Evolutionary conservation across 495 filamentous ascomycete genomes (phyloP).

Genomic region (Bathelium albidoporum): DNA sequence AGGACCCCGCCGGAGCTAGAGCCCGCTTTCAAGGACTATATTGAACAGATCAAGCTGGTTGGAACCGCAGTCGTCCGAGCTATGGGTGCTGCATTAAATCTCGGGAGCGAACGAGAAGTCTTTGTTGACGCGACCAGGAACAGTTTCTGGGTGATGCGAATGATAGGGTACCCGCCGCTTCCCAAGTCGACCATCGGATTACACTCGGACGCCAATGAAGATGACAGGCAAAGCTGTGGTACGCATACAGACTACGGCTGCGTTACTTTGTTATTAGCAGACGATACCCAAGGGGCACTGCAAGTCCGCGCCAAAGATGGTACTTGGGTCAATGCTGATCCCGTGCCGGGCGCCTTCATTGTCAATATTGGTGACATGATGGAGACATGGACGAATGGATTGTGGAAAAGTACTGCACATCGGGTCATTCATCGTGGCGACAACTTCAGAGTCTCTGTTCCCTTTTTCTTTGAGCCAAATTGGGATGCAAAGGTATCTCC

Average conservation of each 20-base stretch:
- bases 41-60: conserved; percentile 14
- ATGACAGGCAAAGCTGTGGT: conserved; percentile 22
- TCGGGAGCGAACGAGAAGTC: conserved; percentile 19
- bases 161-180: conserved; percentile 20
- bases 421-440: conserved; percentile 32
- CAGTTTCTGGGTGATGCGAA: conserved; percentile 27
- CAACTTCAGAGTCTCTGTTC: conserved; percentile 31
- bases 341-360: conserved; percentile 28
- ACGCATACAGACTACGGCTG: conserved; percentile 33
- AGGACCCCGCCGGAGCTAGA: conserved; percentile 15
- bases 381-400: conserved; percentile 35
- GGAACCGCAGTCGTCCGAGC: conserved; percentile 21
- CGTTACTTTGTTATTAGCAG: conserved; percentile 31
- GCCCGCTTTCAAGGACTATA: conserved; percentile 19
- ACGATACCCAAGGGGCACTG: conserved; percentile 27
- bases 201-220: neutral
- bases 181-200: neutral
- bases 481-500: conserved; percentile 27
- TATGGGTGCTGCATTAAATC: conserved; percentile 22
- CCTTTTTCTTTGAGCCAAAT: conserved; percentile 37
- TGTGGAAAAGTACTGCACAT: conserved; percentile 32
- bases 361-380: conserved; percentile 40
- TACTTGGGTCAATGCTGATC: conserved; percentile 31
- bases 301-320: conserved; percentile 26
- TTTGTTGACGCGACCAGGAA: conserved; percentile 17